phyloP scores from a whole-genome alignment of 2,329 filamentous ascomycete genomes.

The Clarireedia homoeocarpa region DNA sequence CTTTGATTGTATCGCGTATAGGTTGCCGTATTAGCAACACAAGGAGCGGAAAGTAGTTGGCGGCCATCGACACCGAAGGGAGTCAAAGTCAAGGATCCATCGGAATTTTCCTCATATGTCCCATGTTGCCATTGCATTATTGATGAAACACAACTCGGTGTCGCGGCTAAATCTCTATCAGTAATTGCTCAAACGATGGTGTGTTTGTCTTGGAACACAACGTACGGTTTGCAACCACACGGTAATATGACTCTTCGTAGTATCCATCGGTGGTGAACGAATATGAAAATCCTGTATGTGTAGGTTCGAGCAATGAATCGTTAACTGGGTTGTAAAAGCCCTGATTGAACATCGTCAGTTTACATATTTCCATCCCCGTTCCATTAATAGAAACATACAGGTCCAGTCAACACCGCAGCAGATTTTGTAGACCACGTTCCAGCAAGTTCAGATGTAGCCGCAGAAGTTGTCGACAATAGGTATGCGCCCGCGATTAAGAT shows the following conservation, averaged over 20 bases:
- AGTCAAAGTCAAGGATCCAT: constrained; percentile 50
- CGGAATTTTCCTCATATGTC: constrained; percentile 44
- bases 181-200: constrained; percentile 7
- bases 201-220: neutral
- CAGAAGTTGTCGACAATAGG: constrained; percentile 28
- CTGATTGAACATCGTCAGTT: constrained; percentile 32
- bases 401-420: constrained; percentile 59
- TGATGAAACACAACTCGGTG: constrained; percentile 53
- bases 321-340: constrained; percentile 61
- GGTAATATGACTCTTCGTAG: constrained; percentile 64
- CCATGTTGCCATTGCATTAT: constrained; percentile 72
- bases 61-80: constrained; percentile 61
- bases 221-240: constrained; percentile 61
- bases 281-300: constrained; percentile 62
- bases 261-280: constrained; percentile 62
- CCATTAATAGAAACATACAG: constrained; percentile 41
- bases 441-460: constrained; percentile 43
- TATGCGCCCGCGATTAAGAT: constrained; percentile 29
- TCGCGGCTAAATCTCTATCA: constrained; percentile 36
- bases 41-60: constrained; percentile 59
- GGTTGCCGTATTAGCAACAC: constrained; percentile 40
- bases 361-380: constrained; percentile 12
- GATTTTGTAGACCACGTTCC: constrained; percentile 69
- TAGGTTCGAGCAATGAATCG: constrained; percentile 59
- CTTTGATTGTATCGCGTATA: constrained; percentile 62